Conservation (phyloP, 306 rosid species). For the Glycyrrhiza uralensis region DNA sequence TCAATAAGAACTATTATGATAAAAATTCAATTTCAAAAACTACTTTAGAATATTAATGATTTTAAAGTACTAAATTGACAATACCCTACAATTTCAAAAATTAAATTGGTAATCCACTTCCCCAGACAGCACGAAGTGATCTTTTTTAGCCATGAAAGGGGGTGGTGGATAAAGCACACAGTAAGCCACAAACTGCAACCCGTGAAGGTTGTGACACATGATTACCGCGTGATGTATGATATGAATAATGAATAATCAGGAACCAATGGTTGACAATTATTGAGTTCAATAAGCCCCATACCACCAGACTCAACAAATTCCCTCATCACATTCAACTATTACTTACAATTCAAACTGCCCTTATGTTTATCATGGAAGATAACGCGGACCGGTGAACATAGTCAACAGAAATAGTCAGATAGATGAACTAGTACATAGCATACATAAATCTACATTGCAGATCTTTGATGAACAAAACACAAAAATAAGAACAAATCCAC, state of each 20-base stretch:
- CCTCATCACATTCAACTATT: slow-evolving; percentile 31
- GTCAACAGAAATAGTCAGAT: slow-evolving; percentile 27
- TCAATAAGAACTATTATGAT: too few species aligned
- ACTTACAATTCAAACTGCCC: slow-evolving; percentile 41
- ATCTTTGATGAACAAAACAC: slow-evolving; percentile 4
- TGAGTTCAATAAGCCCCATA: neutral
- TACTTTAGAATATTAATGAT: too few species aligned
- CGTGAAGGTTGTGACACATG: too few species aligned
- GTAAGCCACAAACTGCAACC: too few species aligned
- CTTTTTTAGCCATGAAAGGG: too few species aligned
- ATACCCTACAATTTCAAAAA: too few species aligned
- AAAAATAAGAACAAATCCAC: slow-evolving; percentile 18
- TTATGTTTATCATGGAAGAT: neutral
- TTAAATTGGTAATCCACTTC: too few species aligned
- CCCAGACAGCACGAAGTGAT: too few species aligned
- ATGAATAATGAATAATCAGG: neutral
- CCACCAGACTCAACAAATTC: slow-evolving; percentile 14
- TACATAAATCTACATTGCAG: slow-evolving; percentile 14
- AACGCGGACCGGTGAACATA: slow-evolving; percentile 6
- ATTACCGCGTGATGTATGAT: too few species aligned
- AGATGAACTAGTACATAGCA: slow-evolving; percentile 21
- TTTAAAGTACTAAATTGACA: too few species aligned
- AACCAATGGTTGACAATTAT: neutral
- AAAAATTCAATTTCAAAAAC: too few species aligned
- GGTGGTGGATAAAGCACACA: too few species aligned